A percentile compares a stretch with the other conserved stretches of the same genome.
These are phyloP conservation scores for Paecilomyces sp. DNA, from an alignment of 2,329 filamentous ascomycete genomes.

Conservation along the genomic window DNA sequence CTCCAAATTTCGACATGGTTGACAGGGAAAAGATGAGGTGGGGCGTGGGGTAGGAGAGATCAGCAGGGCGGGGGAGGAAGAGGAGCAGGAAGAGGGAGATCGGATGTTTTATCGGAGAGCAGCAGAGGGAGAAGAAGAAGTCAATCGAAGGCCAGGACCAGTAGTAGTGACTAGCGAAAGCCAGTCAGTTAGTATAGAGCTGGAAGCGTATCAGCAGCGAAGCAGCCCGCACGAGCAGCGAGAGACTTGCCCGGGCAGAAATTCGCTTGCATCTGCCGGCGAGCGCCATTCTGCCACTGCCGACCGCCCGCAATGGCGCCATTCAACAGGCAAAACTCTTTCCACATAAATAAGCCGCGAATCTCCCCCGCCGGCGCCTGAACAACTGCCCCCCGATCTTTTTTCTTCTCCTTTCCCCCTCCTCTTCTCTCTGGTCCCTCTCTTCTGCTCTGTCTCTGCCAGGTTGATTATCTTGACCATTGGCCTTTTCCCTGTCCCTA, in stretches of 20 bases:
- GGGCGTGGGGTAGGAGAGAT: slow-evolving; percentile 1
- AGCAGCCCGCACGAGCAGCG: not conserved
- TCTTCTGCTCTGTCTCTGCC: not conserved
- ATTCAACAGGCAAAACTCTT: slow-evolving; percentile 9
- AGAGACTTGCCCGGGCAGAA: not conserved
- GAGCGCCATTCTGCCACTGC: slow-evolving; percentile 11
- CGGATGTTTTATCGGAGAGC: not conserved
- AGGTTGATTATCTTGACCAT: slow-evolving; percentile 7
- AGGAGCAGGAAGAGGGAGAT: not conserved
- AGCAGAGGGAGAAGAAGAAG: not conserved
- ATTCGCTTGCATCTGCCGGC: not conserved
- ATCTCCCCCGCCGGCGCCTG: slow-evolving; percentile 21
- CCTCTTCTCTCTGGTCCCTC: slow-evolving; percentile 8
- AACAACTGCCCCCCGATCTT: slow-evolving; percentile 14
- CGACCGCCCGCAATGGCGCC: slow-evolving; percentile 24
- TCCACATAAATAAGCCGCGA: not conserved
- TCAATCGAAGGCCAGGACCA: not conserved
- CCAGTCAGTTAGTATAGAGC: not conserved
- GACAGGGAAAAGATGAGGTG: not conserved
- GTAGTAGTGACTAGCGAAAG: not conserved
- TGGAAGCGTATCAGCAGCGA: slow-evolving; percentile 6
- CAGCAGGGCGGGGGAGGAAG: not conserved
- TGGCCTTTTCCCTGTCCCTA: slow-evolving; percentile 5
- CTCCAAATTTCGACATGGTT: slow-evolving; percentile 84
- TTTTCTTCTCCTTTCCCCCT: slow-evolving; percentile 8